These are phyloP conservation scores for Teratosphaeria viscida DNA, from an alignment of 2,329 filamentous ascomycete genomes.

Conservation along the genomic window DNA sequence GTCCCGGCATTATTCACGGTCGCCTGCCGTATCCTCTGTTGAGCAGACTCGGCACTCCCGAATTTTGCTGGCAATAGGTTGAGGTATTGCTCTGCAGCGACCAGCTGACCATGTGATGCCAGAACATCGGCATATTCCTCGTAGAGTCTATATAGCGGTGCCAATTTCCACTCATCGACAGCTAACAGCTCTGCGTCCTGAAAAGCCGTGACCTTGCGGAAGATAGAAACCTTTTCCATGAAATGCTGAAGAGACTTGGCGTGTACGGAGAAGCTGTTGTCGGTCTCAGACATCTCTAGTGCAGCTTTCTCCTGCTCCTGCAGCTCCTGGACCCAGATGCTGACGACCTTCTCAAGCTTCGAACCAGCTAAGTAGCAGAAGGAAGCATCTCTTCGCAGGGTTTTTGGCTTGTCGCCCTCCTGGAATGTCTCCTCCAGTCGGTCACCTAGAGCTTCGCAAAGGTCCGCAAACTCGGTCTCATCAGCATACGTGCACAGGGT, in stretches of 20 bases:
- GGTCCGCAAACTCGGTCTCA: conserved; percentile 79
- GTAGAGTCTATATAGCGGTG: conserved; percentile 84
- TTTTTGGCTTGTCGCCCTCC: conserved; percentile 39
- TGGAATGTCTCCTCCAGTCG: conserved; percentile 63
- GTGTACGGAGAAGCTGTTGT: conserved; percentile 85
- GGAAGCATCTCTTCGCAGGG: conserved; percentile 70
- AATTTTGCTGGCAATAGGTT: conserved; percentile 75
- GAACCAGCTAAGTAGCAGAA: conserved; percentile 96
- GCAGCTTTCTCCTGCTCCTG: conserved; percentile 70
- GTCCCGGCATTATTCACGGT: conserved; percentile 45
- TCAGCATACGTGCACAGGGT: conserved; percentile 92
- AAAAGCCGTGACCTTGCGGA: conserved; percentile 89
- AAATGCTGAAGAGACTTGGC: conserved; percentile 81
- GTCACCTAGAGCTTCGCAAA: conserved; percentile 91
- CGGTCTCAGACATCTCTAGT: conserved; percentile 47
- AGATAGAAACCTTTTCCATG: conserved; percentile 96
- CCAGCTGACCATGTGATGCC: conserved; percentile 76
- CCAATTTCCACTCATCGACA: conserved; percentile 77
- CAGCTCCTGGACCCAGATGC: conserved; percentile 86
- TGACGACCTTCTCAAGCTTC: conserved; percentile 93
- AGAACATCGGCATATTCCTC: conserved; percentile 94
- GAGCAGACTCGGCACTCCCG: conserved; percentile 75
- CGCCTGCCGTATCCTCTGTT: conserved; percentile 74
- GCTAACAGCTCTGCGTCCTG: conserved; percentile 63
- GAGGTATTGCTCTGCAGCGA: conserved; percentile 82